These are phyloP conservation scores for Pseudonitzschia delicatissima DNA, from an alignment of 108 stramenopile genomes.

Conservation along the genomic window DNA sequence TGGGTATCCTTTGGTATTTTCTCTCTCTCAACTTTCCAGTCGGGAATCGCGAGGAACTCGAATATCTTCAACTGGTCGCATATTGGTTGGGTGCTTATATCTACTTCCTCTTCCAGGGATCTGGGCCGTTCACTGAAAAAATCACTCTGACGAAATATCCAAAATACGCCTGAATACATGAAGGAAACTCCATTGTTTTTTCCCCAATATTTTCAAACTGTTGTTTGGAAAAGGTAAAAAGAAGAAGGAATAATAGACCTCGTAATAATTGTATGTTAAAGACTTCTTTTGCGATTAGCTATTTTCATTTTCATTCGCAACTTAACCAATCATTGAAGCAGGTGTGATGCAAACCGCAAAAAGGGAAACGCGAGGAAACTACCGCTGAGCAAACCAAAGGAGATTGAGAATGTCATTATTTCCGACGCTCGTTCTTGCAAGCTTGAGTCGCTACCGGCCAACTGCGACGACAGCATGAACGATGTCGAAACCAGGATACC, in stretches of 20 bases:
- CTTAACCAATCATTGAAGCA: neutral
- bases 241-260: neutral
- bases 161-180: conserved; percentile 50
- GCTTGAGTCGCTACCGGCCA: conserved; percentile 7
- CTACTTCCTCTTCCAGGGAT: conserved; percentile 66
- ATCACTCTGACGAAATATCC: conserved; percentile 65
- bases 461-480: conserved; percentile 39
- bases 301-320: neutral
- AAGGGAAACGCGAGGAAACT: conserved; percentile 44
- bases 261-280: neutral
- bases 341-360: conserved; percentile 7
- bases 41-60: conserved; percentile 27
- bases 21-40: conserved; percentile 28
- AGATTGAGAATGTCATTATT: conserved; percentile 43
- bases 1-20: conserved; percentile 71
- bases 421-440: conserved; percentile 41
- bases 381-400: conserved; percentile 44
- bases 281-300: neutral
- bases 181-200: conserved; percentile 53
- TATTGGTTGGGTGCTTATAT: conserved; percentile 43
- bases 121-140: conserved; percentile 65
- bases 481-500: conserved; percentile 34
- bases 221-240: neutral
- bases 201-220: conserved; percentile 33
- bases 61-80: conserved; percentile 51